Evolutionary conservation across 1,284 basidiomycete genomes (phyloP).

Genomic region (Rhizoctonia solani): DNA sequence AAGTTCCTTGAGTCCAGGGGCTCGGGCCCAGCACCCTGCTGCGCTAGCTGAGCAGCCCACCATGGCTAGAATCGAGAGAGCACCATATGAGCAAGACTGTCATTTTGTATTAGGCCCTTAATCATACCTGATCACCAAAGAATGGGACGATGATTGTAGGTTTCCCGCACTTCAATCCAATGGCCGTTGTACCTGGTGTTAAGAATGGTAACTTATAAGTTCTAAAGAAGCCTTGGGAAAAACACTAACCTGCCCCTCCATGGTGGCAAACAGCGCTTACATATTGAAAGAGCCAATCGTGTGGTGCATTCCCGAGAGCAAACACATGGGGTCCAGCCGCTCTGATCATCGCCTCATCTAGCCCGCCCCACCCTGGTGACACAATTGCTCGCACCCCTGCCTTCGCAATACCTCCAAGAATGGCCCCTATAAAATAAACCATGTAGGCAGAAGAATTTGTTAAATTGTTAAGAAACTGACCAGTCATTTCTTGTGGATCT

Average conservation of each 20-base stretch:
- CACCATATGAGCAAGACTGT: too few species aligned
- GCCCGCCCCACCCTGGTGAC: conserved; percentile 65
- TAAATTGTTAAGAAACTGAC: conserved; percentile 41
- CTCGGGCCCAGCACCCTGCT: conserved; percentile 59
- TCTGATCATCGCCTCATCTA: conserved; percentile 55
- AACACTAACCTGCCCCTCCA: conserved; percentile 56
- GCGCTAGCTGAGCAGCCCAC: conserved; percentile 1
- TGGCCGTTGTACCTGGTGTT: conserved; percentile 59
- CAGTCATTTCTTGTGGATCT: conserved; percentile 59
- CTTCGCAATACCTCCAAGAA: conserved; percentile 59
- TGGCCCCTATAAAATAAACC: conserved; percentile 45
- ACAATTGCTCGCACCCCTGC: conserved; percentile 62
- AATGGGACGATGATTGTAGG: conserved; percentile 70
- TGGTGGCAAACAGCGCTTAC: conserved; percentile 70
- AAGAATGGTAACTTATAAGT: background rate
- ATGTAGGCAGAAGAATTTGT: background rate
- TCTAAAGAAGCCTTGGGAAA: background rate
- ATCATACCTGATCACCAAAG: conserved; percentile 62
- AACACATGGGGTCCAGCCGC: conserved; percentile 55
- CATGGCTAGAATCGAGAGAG: background rate
- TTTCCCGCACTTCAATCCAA: conserved; percentile 62
- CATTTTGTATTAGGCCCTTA: too few species aligned
- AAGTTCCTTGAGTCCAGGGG: conserved; percentile 62
- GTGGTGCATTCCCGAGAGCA: conserved; percentile 65
- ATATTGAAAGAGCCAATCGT: conserved; percentile 71